A percentile compares a stretch with the other conserved stretches of the same genome.
These are phyloP conservation scores for Fraxinus latifolia DNA, from an alignment of 305 asterid species.

Conservation along the genomic window DNA sequence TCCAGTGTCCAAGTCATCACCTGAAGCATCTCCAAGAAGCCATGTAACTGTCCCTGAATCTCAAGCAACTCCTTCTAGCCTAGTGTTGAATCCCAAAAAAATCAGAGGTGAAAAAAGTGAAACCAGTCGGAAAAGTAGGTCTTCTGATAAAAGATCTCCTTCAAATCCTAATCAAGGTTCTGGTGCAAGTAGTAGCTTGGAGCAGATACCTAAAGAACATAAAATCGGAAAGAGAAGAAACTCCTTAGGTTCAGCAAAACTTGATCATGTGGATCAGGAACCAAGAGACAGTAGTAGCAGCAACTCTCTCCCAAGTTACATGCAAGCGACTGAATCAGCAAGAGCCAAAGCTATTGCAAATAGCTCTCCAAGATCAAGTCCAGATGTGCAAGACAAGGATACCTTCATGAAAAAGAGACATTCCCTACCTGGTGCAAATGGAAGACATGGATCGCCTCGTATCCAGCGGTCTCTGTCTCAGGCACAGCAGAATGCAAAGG, in stretches of 20 bases:
- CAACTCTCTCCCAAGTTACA: conserved; percentile 81
- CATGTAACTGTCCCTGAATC: conserved; percentile 57
- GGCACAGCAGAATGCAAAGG: conserved; percentile 66
- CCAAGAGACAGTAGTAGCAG: conserved; percentile 75
- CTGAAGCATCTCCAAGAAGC: conserved; percentile 77
- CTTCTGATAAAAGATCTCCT: conserved; percentile 49
- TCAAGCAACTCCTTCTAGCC: conserved; percentile 78
- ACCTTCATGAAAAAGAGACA: conserved; percentile 63
- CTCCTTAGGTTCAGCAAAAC: conserved; percentile 65
- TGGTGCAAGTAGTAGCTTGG: conserved; percentile 47
- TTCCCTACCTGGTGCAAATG: conserved; percentile 67
- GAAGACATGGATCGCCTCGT: conserved; percentile 85
- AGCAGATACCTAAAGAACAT: conserved; percentile 55
- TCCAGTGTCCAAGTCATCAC: conserved; percentile 44
- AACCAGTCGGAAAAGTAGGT: conserved; percentile 45
- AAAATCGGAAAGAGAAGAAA: conserved; percentile 62
- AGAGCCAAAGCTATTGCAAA: conserved; percentile 75
- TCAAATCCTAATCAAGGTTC: conserved; percentile 48
- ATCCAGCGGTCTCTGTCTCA: conserved; percentile 70
- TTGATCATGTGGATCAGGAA: conserved; percentile 74
- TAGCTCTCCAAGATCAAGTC: conserved; percentile 91
- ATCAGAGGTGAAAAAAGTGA: conserved; percentile 48
- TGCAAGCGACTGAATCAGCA: conserved; percentile 99
- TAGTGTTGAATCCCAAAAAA: conserved; percentile 60
- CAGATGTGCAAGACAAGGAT: conserved; percentile 82